phyloP scores from a whole-genome alignment of 805 yeast species.

The Vanderwaltozyma tropicalis region DNA sequence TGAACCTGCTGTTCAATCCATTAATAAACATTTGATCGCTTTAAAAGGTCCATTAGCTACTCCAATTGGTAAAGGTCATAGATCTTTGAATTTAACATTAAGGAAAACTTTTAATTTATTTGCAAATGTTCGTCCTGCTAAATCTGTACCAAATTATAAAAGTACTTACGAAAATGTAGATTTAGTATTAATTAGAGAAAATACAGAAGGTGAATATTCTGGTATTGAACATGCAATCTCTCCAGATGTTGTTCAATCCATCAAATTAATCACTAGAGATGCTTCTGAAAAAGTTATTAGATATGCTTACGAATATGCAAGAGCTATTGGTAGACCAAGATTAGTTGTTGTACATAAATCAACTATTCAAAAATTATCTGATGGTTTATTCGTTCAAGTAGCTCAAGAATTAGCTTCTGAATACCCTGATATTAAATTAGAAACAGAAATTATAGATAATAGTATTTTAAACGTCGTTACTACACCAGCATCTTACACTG shows the following conservation, averaged over 20 bases:
- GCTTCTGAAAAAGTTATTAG: constrained; percentile 95
- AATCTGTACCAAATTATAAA: constrained; percentile 84
- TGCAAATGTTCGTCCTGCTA: constrained; percentile 96
- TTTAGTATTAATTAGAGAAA: constrained; percentile 93
- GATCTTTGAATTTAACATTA: constrained; percentile 90
- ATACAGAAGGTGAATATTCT: constrained; percentile 98
- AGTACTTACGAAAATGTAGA: constrained; percentile 77
- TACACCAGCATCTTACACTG: constrained; percentile 76
- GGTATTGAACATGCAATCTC: constrained; percentile 98
- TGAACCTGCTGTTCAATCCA: constrained; percentile 80
- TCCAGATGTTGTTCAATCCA: constrained; percentile 97
- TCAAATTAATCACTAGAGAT: constrained; percentile 90
- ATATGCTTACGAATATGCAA: constrained; percentile 95
- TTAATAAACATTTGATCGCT: constrained; percentile 88
- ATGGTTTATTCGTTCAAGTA: constrained; percentile 88
- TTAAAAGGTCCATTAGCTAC: constrained; percentile 97
- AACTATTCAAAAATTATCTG: constrained; percentile 94
- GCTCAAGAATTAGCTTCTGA: constrained; percentile 85
- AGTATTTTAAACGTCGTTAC: constrained; percentile 84
- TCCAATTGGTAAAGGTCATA: constrained; percentile 98
- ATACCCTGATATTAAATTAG: constrained; percentile 80
- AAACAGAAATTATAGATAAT: constrained; percentile 87
- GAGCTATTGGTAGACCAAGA: constrained; percentile 75
- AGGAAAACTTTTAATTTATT: constrained; percentile 94
- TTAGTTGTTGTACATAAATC: constrained; percentile 96